These are phyloP conservation scores for Ceratocystis destructans DNA, from an alignment of 2,329 filamentous ascomycete genomes.

Conservation along the genomic window DNA sequence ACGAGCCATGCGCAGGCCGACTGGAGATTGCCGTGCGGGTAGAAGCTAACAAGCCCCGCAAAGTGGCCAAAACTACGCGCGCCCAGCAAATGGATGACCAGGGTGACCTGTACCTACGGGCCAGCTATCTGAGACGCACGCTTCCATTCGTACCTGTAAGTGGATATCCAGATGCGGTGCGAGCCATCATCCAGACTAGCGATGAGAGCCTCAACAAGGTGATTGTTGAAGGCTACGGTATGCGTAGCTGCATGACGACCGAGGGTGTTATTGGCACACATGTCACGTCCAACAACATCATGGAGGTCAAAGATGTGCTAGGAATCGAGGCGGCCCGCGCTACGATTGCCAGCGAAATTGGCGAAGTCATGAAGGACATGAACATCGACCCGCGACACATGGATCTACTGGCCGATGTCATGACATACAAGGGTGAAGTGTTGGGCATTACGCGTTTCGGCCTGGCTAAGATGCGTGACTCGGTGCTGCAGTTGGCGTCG, in stretches of 20 bases:
- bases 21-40: constrained; percentile 62
- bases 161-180: constrained; percentile 71
- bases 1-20: constrained; percentile 40
- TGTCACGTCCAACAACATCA: constrained; percentile 70
- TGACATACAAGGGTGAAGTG: constrained; percentile 98
- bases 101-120: constrained; percentile 50
- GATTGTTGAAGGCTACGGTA: constrained; percentile 87
- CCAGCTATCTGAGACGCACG: constrained; percentile 72
- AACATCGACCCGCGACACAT: constrained; percentile 95
- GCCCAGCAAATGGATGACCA: constrained; percentile 28
- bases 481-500: constrained; percentile 79
- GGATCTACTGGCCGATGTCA: constrained; percentile 91
- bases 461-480: constrained; percentile 90
- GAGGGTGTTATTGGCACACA: constrained; percentile 71
- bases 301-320: constrained; percentile 75
- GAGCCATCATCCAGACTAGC: constrained; percentile 78
- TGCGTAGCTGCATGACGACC: constrained; percentile 82
- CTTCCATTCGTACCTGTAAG: constrained; percentile 77
- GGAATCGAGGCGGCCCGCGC: constrained; percentile 88
- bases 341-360: constrained; percentile 83
- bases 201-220: constrained; percentile 56
- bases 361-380: constrained; percentile 82
- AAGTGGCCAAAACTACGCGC: constrained; percentile 34
- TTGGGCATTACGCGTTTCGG: constrained; percentile 94
- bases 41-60: constrained; percentile 37